Evolutionary conservation across 2,329 filamentous ascomycete species (phyloP).

Genomic region (Aureobasidium sp.): DNA sequence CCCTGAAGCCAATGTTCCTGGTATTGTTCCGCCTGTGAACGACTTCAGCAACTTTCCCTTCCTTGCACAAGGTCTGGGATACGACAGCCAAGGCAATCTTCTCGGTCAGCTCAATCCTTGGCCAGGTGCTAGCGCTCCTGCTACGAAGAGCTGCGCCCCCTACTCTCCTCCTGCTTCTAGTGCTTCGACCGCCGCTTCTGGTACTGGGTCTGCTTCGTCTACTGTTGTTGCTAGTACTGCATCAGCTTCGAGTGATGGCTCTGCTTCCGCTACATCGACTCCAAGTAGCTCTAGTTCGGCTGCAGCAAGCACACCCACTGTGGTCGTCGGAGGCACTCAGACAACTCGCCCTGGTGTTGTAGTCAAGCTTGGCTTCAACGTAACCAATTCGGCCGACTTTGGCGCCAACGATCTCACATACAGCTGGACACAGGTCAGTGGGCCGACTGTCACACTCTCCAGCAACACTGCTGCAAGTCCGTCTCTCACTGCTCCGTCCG

Average conservation of each 20-base stretch:
- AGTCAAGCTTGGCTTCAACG: constrained; percentile 26
- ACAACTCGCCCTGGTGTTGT: constrained; percentile 25
- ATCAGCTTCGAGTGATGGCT: constrained; percentile 20
- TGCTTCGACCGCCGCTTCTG: constrained; percentile 25
- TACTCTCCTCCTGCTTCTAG: constrained; percentile 19
- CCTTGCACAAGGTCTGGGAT: constrained; percentile 27
- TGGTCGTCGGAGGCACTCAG: constrained; percentile 21
- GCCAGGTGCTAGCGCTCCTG: constrained; percentile 27
- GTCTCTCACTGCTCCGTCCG: constrained; percentile 20
- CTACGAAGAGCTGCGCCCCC: constrained; percentile 19
- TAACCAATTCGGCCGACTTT: constrained; percentile 22
- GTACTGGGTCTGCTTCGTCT: constrained; percentile 22
- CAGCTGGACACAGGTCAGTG: constrained; percentile 27
- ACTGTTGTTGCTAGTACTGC: constrained; percentile 26
- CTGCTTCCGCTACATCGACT: constrained; percentile 20
- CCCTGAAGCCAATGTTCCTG: constrained; percentile 36
- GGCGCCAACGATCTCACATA: constrained; percentile 24
- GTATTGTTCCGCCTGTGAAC: constrained; percentile 26
- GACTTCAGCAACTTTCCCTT: constrained; percentile 32
- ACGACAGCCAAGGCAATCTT: constrained; percentile 24
- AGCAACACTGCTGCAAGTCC: constrained; percentile 17
- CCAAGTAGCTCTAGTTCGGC: constrained; percentile 12
- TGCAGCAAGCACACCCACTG: constrained; percentile 22
- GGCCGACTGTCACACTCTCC: constrained; percentile 23
- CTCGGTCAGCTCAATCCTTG: constrained; percentile 35